Evolutionary conservation across 768 basidiomycete genomes (phyloP), one percentile per base, ranked within the genome.

Genomic region (Termitomyces sp.): DNA sequence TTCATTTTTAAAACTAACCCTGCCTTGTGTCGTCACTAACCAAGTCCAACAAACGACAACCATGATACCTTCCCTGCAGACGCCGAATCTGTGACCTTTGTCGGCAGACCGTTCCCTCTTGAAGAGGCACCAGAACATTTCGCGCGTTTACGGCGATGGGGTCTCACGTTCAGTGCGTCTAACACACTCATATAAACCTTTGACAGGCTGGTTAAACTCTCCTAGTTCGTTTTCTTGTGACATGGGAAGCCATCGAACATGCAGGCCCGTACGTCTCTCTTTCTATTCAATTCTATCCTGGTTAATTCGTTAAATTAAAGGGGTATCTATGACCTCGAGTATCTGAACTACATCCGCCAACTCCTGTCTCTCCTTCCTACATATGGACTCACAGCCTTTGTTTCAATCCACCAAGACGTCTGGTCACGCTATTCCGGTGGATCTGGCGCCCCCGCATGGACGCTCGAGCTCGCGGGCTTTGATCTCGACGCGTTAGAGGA

Each of bases 161-260:
- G 94, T 0, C 71, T 95, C 63, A 88, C 90, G 0, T 92, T 94
- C 67, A 77, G 94, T 94, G 63, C 22, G 88, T 77, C 1, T 53
- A n/a, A 18, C 1, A 52, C 24, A 45, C 13, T 33, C 8, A 54
- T 22, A 13, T 36, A 10, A n/a, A 11, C 9, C 7, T 28, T 46
- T 20, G 24, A 20, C 14, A 30, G 14, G 10, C 52, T 50, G 52
- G 64, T 28, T 9, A 57, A 38, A 43, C 1, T 4, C 20, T 28
- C 22, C 20, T 14, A 94, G 92, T 97, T 53, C 82, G 95, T 41
- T 93, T 99, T 65, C 84, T 95, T 28, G 84, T 98, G 4, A 95
- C 96, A 1, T 99, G 96, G 96, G 96, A 99, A 69, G 93, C 96
- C 0, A 79, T 98, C 16, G 96, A 98, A 67, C 97, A 98, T 67